Base-by-base conservation (phyloP, 495 filamentous ascomycete species). In the Hypoxylon cercidicola region DNA sequence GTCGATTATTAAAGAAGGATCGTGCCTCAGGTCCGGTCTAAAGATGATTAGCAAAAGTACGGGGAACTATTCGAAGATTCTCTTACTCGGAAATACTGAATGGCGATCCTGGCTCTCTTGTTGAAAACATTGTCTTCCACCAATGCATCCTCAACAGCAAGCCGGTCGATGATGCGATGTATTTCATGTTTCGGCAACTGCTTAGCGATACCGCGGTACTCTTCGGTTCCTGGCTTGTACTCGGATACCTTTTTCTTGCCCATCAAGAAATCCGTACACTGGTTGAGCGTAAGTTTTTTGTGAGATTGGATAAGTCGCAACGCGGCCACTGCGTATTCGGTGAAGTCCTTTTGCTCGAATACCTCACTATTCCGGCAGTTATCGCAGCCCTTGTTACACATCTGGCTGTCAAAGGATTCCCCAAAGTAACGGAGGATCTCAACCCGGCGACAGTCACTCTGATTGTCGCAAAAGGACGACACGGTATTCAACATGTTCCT, bases 381-480 rank as follows among this genome's bases (percentile, higher is more conserved):
- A 70, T 98, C 95, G 76, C 95, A 99, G 8, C 81, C 82, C 30
- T 77, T 73, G 20, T 86, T 81, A 75, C 95, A 99, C 37, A 90
- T 79, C 10, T 88, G 83, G 39, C 80, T 79, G 8, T 83, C 78
- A 70, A 97, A 98, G 4, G 78, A 72, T 74, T 99, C 96, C 34
- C 89, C 91, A 76, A 99, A 99, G 73, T 99, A 98, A 3, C 83
- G 85, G 20, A 99, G 85, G 16, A 99, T 87, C 74, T 97, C 90
- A 1, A 90, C 90, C 40, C 96, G 83, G 35, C 95, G 85, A 70
- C 95, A 99, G 62, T 95, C 90, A 57, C 83, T 87, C 60, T 81
- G 82, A 74, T 97, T 97, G 69, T 97, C 91, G 76, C 93, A 97
- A 62, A 89, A 98, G 60, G 89, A 85, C 1, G 92, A 81, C 44